These are phyloP conservation scores for Rhynchospora breviuscula DNA, from an alignment of 176 grass and related monocot species.

Conservation along the genomic window DNA sequence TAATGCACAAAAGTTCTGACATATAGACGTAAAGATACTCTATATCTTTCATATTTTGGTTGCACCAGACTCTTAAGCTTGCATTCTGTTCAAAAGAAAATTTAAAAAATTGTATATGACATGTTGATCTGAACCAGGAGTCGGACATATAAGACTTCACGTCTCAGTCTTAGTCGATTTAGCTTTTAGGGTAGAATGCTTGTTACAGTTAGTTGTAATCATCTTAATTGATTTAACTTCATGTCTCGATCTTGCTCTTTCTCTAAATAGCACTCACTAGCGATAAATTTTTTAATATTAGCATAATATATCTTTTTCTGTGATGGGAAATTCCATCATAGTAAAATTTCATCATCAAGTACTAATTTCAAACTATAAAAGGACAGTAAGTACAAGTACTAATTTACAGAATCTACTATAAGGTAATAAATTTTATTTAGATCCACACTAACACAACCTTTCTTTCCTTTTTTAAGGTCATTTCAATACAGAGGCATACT, in stretches of 20 bases:
- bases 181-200: background rate
- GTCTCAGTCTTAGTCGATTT: background rate
- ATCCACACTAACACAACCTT: constrained; percentile 1
- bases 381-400: background rate
- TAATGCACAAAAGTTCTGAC: background rate
- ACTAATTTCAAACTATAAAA: background rate
- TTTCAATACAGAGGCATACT: constrained; percentile 81
- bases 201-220: background rate
- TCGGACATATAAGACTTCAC: background rate
- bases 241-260: background rate
- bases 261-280: background rate
- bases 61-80: background rate
- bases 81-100: background rate
- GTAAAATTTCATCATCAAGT: background rate
- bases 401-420: background rate
- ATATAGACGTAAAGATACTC: background rate
- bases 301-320: constrained; percentile 1
- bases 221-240: background rate
- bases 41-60: background rate
- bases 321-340: background rate
- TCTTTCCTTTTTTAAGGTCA: constrained; percentile 19
- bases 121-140: background rate
- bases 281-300: background rate
- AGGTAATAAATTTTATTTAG: background rate
- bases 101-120: background rate